Percentiles rank a stretch among this genome's conserved stretches.
Conservation (phyloP, 176 grass and related monocot genomes). For the Avena sativa region DNA sequence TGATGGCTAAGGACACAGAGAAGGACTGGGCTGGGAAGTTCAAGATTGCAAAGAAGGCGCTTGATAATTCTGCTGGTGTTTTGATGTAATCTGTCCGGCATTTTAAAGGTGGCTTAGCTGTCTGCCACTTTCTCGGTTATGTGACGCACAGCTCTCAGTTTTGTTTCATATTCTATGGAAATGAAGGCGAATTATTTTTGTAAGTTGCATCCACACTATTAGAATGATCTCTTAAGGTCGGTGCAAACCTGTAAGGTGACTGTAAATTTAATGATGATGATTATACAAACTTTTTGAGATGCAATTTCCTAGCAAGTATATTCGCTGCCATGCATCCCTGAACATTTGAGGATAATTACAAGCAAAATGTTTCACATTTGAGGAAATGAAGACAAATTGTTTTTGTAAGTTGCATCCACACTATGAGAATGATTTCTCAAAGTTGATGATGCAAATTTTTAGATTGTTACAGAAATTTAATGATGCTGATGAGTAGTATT, state of each 20-base stretch:
- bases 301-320: neutral
- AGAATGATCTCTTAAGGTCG: slow-evolving; percentile 1
- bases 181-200: neutral
- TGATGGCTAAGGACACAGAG: slow-evolving; percentile 45
- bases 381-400: no score
- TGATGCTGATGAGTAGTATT: no score
- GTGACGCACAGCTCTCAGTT: neutral
- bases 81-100: slow-evolving; percentile 59
- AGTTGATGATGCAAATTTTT: no score
- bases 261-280: neutral
- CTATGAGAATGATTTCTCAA: no score
- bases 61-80: slow-evolving; percentile 74
- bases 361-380: neutral
- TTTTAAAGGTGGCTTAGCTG: neutral
- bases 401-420: no score
- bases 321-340: neutral
- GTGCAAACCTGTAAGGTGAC: neutral
- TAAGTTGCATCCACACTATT: neutral
- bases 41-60: slow-evolving; percentile 79
- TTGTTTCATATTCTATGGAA: neutral
- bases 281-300: neutral
- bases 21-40: slow-evolving; percentile 61
- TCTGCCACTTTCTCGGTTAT: neutral
- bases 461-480: no score
- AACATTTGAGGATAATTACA: neutral